phyloP scores from a whole-genome alignment of 495 filamentous ascomycete genomes.

The Lindgomyces ingoldianus region DNA sequence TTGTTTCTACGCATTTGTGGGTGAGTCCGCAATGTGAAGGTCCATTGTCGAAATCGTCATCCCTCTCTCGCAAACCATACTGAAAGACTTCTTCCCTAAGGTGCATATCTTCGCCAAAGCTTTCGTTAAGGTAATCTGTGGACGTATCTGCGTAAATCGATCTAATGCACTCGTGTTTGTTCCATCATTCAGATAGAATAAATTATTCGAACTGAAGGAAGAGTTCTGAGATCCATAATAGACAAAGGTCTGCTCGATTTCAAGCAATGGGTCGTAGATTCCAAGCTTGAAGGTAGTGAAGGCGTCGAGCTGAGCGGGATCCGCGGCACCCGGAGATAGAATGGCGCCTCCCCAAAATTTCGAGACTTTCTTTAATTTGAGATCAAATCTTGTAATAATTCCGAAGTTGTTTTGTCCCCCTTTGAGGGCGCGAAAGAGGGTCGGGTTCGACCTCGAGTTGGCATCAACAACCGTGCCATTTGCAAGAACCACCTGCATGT shows the following conservation, averaged over 20 bases:
- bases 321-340: background rate
- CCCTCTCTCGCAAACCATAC: too few species aligned
- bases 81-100: too few species aligned
- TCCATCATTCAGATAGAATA: slow-evolving; percentile 38
- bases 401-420: slow-evolving; percentile 31
- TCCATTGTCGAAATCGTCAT: too few species aligned
- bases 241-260: background rate
- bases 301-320: background rate
- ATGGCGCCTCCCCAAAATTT: slow-evolving; percentile 22
- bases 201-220: slow-evolving; percentile 15
- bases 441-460: background rate
- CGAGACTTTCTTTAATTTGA: too few species aligned
- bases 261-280: background rate
- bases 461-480: slow-evolving; percentile 7
- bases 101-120: too few species aligned
- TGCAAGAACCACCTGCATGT: slow-evolving; percentile 19
- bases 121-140: too few species aligned
- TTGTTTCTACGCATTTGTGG: too few species aligned
- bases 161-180: background rate
- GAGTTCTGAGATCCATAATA: background rate
- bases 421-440: slow-evolving; percentile 25
- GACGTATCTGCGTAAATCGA: background rate
- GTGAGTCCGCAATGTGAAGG: too few species aligned
- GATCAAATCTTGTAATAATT: slow-evolving; percentile 30
- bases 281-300: background rate